Evolutionary conservation across 495 filamentous ascomycete genomes (phyloP), one percentile per base, ranked within the genome.

Genomic region (Penicillium egyptiacum): DNA sequence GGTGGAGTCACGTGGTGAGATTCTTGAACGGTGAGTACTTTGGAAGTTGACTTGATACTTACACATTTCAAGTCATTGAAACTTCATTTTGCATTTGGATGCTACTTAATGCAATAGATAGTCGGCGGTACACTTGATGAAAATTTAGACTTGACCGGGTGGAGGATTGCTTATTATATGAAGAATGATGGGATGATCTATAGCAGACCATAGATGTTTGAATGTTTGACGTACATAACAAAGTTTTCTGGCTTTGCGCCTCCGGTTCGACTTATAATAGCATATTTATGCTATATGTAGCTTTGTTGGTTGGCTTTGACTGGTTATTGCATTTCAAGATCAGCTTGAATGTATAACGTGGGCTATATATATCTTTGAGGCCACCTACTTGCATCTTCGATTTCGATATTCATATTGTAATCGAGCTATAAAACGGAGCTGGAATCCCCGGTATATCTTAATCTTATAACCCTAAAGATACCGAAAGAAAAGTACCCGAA

Each of bases 1-100:
- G 17, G 4, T 35, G 14, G 4, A 39, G 30, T 55, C 55, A 57
- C 55, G 55, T 57, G 55, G 37, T 35, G 9, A 12, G 42, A 16
- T n/a, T 41, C 4, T 48, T 12, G n/a, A 19, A 9, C 2, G 45
- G 4, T n/a, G 19, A n/a, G n/a, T n/a, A n/a, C n/a, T n/a, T n/a
- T n/a, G 10, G 45, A 33, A 22, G 17, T 8, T 11, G 5, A 31
- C 16, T 33, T 20, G 45, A 31, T 12, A 31, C 16, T 48, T 20
- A 10, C 17, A 28, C 14, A 2, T 10, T 14, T 5, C 20, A 7
- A 48, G 8, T 31, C 17, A 48, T 6, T 8, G 8, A n/a, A 17
- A 8, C n/a, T 9, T 17, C 35, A 8, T 17, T 17, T 17, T 39
- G 6, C 11, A 23, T 43, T 6, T 16, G 1, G 2, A 43, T 1